These are phyloP conservation scores for Erythrophleum fordii DNA, from an alignment of 306 rosid genomes.

Conservation along the genomic window DNA sequence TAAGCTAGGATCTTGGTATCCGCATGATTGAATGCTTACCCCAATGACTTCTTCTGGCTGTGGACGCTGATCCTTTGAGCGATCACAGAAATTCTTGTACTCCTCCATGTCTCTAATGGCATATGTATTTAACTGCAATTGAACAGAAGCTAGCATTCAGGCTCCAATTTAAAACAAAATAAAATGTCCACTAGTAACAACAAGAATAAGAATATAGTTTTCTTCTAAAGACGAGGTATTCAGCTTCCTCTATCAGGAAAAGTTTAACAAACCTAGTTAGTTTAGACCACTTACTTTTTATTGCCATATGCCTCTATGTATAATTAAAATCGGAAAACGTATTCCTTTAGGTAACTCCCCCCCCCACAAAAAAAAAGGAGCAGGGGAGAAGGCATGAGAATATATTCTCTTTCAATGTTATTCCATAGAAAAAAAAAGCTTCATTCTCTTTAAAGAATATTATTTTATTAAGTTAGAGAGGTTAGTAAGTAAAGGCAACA, in stretches of 20 bases:
- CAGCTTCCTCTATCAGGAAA: not conserved
- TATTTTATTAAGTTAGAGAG: not conserved
- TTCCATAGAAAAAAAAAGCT: conserved; percentile 13
- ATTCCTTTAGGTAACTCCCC: too few relatives aligned
- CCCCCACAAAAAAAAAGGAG: not conserved
- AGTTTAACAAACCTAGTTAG: not conserved
- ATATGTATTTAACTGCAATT: conserved; percentile 74
- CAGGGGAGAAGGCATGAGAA: not conserved
- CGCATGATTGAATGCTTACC: conserved; percentile 51
- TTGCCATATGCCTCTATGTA: not conserved
- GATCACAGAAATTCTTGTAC: conserved; percentile 95
- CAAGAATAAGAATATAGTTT: not conserved
- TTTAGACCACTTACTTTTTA: conserved; percentile 4
- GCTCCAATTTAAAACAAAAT: conserved; percentile 26
- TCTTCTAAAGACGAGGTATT: conserved; percentile 11
- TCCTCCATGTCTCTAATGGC: conserved; percentile 96
- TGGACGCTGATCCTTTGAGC: conserved; percentile 92
- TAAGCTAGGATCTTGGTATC: not conserved
- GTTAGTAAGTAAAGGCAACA: not conserved
- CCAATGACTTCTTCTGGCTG: conserved; percentile 95
- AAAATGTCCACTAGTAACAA: conserved; percentile 17
- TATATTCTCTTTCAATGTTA: not conserved
- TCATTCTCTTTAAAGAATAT: not conserved
- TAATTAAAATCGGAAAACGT: not conserved
- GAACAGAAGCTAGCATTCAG: conserved; percentile 33